These are phyloP conservation scores for Cyclocybe cylindracea DNA, from an alignment of 768 basidiomycete genomes.

Conservation along the genomic window DNA sequence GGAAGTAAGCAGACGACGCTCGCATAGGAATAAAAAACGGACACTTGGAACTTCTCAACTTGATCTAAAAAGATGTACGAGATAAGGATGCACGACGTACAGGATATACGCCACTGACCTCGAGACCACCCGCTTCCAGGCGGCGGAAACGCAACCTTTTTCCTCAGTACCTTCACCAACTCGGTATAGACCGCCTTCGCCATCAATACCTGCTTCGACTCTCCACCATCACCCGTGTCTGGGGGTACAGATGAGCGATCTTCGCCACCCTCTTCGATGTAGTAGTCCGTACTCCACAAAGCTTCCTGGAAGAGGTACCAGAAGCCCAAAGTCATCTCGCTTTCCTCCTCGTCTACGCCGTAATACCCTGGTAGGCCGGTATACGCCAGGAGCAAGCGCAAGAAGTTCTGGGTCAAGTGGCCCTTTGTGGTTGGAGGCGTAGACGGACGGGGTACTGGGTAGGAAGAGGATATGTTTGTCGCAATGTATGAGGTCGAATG, in stretches of 20 bases:
- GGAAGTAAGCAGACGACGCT: not conserved
- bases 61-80: slow-evolving; percentile 54
- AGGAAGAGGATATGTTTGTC: slow-evolving; percentile 55
- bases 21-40: slow-evolving; percentile 19
- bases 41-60: slow-evolving; percentile 79
- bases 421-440: slow-evolving; percentile 38
- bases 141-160: slow-evolving; percentile 77
- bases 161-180: slow-evolving; percentile 66
- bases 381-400: slow-evolving; percentile 71
- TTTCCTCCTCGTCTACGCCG: slow-evolving; percentile 84
- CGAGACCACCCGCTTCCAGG: slow-evolving; percentile 58
- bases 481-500: slow-evolving; percentile 84
- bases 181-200: slow-evolving; percentile 81
- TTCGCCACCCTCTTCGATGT: slow-evolving; percentile 37
- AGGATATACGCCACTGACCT: slow-evolving; percentile 45
- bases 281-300: slow-evolving; percentile 69
- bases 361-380: slow-evolving; percentile 75
- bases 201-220: slow-evolving; percentile 44
- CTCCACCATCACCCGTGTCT: slow-evolving; percentile 19
- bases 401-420: slow-evolving; percentile 66
- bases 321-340: slow-evolving; percentile 83
- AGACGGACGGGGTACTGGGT: slow-evolving; percentile 28
- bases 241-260: slow-evolving; percentile 24
- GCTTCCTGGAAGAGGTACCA: slow-evolving; percentile 94
- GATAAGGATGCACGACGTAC: slow-evolving; percentile 9